phyloP scores from a whole-genome alignment of 176 grass and related monocot genomes.

The Juncus inflexus region DNA sequence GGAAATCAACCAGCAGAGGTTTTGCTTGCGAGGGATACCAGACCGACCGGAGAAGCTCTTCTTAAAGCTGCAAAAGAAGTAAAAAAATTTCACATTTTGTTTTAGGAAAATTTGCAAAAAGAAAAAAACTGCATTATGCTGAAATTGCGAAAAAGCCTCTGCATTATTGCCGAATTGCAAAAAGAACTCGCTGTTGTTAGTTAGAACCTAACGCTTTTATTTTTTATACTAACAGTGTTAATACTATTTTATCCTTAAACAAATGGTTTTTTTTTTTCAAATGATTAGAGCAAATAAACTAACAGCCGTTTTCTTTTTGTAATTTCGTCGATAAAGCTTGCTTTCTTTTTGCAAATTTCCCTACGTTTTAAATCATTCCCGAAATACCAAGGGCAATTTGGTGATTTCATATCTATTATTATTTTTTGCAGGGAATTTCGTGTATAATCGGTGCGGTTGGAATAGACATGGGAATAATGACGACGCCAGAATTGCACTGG shows the following conservation, averaged over 20 bases:
- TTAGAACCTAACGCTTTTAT: no score
- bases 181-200: no score
- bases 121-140: no score
- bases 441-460: conserved; percentile 54
- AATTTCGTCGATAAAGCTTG: not conserved
- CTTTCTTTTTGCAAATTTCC: not conserved
- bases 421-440: conserved; percentile 53
- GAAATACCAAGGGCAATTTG: conserved; percentile 4
- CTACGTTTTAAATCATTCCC: no score
- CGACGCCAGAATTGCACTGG: conserved; percentile 91
- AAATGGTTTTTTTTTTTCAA: no score
- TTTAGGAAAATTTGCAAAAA: not conserved
- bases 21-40: conserved; percentile 82
- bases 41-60: conserved; percentile 74
- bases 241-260: no score
- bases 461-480: conserved; percentile 77
- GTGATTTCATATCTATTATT: conserved; percentile 17
- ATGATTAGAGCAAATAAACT: no score
- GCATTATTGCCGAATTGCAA: no score
- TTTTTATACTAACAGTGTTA: no score
- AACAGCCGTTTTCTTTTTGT: no score
- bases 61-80: conserved; percentile 68
- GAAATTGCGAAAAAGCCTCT: no score
- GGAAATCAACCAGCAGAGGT: conserved; percentile 47
- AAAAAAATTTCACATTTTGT: conserved; percentile 15